phyloP scores from a whole-genome alignment of 2,329 filamentous ascomycete genomes.

The Xylaria sp. region DNA sequence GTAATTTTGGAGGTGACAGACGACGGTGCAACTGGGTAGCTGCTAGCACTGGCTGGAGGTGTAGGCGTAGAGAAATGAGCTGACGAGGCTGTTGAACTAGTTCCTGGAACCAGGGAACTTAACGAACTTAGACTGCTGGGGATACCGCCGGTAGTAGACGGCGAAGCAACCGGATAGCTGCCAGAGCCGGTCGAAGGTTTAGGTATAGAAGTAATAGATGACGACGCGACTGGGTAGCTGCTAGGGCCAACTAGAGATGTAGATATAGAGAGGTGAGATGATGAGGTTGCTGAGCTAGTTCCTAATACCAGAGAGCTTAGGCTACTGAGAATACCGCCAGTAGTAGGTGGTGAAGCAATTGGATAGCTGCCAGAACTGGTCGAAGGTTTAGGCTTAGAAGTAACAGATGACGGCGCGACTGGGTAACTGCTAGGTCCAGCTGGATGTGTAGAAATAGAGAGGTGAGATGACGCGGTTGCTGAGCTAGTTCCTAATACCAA shows the following conservation, averaged over 20 bases:
- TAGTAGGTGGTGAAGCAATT: slow-evolving; percentile 15
- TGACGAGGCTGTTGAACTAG: too few relatives aligned
- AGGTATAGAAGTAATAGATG: background rate
- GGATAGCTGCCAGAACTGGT: background rate
- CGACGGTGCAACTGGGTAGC: background rate
- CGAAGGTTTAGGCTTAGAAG: too few relatives aligned
- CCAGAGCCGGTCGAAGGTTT: background rate
- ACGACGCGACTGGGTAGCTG: slow-evolving; percentile 20
- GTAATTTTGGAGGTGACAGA: background rate
- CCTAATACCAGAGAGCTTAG: slow-evolving; percentile 39
- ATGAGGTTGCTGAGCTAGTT: too few relatives aligned
- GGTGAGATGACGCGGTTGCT: too few relatives aligned
- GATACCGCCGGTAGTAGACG: slow-evolving; percentile 30
- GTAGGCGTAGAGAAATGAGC: slow-evolving; percentile 3
- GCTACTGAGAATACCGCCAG: slow-evolving; percentile 38
- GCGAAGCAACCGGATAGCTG: slow-evolving; percentile 17
- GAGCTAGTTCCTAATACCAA: slow-evolving; percentile 37
- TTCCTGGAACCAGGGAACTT: slow-evolving; percentile 38
- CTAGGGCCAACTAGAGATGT: slow-evolving; percentile 14
- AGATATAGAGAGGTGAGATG: background rate
- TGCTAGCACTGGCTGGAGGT: background rate
- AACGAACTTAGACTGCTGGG: slow-evolving; percentile 41
- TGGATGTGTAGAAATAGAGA: slow-evolving; percentile 9
- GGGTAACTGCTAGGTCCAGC: slow-evolving; percentile 23
- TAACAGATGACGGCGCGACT: slow-evolving; percentile 17